Base-by-base conservation (phyloP, 257 asterid genomes). In the Penstemon barbatus region DNA sequence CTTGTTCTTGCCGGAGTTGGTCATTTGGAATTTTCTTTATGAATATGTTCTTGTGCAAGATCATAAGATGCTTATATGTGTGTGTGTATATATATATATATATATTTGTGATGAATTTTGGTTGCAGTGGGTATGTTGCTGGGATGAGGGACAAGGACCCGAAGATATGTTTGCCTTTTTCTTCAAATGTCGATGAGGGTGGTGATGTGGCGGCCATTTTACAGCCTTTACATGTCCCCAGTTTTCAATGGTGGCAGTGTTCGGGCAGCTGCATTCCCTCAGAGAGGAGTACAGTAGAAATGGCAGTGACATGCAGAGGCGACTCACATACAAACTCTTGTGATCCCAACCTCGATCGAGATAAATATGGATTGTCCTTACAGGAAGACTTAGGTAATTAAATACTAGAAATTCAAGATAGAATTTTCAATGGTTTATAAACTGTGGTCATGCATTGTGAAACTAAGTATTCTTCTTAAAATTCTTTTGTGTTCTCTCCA, bases 221-320 rank as follows among this genome's bases (percentile, higher is more conserved):
- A 57, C 87, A 89, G 66, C 82, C 87, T 1, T 33, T 85, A 56
- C 43, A 49, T 12, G 78, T 78, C 50, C 95, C 95, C n/a, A 81
- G 57, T 49, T 85, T 71, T 79, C 85, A 83, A 63, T 85, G 85
- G 87, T 90, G 96, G 96, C 86, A 82, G 70, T 90, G 89, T 68
- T 57, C 77, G 6, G 68, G 71, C 69, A 83, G 95, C 70, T 40
- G 81, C 36, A 63, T 61, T 40, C 63, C 58, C 57, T n/a, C 39
- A 1, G 59, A 70, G 78, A 84, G 71, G 54, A 48, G 8, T 52
- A 9, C 76, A 12, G 18, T 63, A 48, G 80, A 69, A 45, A 57
- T 40, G 58, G 51, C 4, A 46, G 56, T 63, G 57, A 71, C 61
- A 4, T 19, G 18, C 53, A 33, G 46, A 79, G 64, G 58, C 59